Percentiles rank a stretch among this genome's conserved stretches.
Evolutionary conservation across 768 basidiomycete genomes (phyloP).

Genomic region (Cytidiella melzeri): DNA sequence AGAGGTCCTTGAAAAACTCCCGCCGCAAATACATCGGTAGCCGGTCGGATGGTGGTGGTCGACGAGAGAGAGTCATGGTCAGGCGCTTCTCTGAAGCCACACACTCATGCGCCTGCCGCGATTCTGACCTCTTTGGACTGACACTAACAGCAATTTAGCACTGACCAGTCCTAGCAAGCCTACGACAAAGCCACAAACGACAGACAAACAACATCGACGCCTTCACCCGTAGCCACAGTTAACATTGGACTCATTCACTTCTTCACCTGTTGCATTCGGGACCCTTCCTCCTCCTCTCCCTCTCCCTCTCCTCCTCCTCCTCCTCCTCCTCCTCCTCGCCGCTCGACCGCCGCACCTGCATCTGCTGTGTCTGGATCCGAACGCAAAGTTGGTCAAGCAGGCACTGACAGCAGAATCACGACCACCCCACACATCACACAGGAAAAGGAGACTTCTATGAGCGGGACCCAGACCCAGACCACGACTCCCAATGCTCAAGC

Average conservation of each 20-base stretch:
- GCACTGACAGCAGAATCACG: not conserved
- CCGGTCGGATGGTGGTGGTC: no score
- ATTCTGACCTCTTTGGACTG: no score
- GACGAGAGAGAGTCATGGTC: no score
- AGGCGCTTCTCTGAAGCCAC: no score
- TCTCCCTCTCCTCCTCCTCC: not conserved
- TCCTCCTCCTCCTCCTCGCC: not conserved
- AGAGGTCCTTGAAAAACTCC: no score
- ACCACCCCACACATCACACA: not conserved
- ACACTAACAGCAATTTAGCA: no score
- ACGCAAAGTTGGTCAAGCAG: not conserved
- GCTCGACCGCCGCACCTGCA: not conserved
- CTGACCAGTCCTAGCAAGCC: no score
- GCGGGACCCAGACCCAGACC: conserved; percentile 9
- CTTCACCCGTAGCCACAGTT: not conserved
- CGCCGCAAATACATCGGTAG: no score
- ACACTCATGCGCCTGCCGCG: no score
- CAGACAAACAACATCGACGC: not conserved
- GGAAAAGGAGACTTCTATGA: conserved; percentile 10
- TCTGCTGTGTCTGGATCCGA: not conserved
- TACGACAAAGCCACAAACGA: no score
- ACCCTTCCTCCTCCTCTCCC: not conserved
- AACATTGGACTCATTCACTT: conserved; percentile 11
- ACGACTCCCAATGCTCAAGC: conserved; percentile 18
- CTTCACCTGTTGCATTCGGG: conserved; percentile 10